phyloP scores from a whole-genome alignment of 176 grass and related monocot species.

The Phyllostachys edulis region DNA sequence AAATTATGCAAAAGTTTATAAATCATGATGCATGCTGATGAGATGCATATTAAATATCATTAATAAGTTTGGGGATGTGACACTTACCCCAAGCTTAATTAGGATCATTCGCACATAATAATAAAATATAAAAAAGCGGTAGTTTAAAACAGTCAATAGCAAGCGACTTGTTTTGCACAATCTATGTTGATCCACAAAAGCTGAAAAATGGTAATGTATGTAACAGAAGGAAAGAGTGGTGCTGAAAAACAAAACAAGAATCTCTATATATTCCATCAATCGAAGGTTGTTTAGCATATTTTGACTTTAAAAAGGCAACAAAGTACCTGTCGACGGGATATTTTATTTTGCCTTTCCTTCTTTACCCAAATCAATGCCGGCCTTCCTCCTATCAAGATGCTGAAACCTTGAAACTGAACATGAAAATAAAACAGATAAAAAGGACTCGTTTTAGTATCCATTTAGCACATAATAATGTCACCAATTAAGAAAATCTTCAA shows the following conservation, averaged over 20 bases:
- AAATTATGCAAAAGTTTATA: no score
- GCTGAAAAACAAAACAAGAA: background rate
- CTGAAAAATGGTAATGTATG: no score
- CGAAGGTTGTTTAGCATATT: slow-evolving; percentile 1
- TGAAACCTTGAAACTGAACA: slow-evolving; percentile 70
- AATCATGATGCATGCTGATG: no score
- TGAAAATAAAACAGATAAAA: background rate
- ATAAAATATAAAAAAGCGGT: no score
- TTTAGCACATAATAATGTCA: background rate
- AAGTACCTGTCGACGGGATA: slow-evolving; percentile 84
- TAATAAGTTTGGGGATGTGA: no score
- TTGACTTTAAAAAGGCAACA: slow-evolving; percentile 23
- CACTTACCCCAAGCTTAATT: no score
- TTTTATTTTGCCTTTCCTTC: slow-evolving; percentile 93
- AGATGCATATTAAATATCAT: no score
- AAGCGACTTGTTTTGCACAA: no score
- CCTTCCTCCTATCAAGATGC: slow-evolving; percentile 50
- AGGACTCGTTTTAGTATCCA: slow-evolving; percentile 3
- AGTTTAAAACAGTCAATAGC: no score
- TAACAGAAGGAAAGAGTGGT: slow-evolving; percentile 19
- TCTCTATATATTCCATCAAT: background rate
- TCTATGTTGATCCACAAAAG: no score
- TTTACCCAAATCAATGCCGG: slow-evolving; percentile 58
- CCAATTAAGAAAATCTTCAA: background rate
- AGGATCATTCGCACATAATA: no score